Evolutionary conservation across 768 basidiomycete genomes (phyloP), one percentile per base, ranked within the genome.

Genomic region (Lactifluus subvellereus): DNA sequence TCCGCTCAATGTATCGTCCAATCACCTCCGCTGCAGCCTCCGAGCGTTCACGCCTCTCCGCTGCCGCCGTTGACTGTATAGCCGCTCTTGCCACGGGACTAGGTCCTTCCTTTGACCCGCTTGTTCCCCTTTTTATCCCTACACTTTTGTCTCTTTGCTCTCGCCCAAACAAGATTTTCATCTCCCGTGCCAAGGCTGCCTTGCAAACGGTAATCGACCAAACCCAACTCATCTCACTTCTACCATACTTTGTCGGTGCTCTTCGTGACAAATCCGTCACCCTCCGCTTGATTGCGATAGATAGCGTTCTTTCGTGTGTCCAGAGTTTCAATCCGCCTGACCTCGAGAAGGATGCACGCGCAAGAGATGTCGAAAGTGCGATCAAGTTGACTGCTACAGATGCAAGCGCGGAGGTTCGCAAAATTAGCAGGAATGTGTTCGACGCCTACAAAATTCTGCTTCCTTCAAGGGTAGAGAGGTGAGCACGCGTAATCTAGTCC

Each of bases 261-360:
- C 71, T 84, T 57, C 82, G 82, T 69, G 89, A 92, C 71, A 93
- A 92, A 71, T 84, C 87, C 16, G 72, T 77, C 20, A 80, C 83
- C 2, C 75, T 87, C 33, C 81, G 92, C 57, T 69, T 88, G 6
- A 79, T 80, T 18, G 82, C 84, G n/a, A 81, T 84, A 3, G 89
- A 92, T 72, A 78, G 83, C 35, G 77, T 85, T 0, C 70, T 91
- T 54, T 77, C 79, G 16, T 87, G 85, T 65, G 75, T 93, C 57
- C 88, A 88, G 63, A 85, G 81, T 67, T 86, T 85, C 71, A 90
- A 89, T 72, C 90, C 89, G 9, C 88, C 88, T 0, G 88, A 91
- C 67, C 72, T 91, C 35, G 88, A 89, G 72, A 87, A 82, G 71
- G 88, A 90, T 52, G 63, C 75, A 0, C 77, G 87, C 16, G 85